These are phyloP conservation scores for Vanrija pseudolonga DNA, from an alignment of 1,284 basidiomycete species.

Conservation along the genomic window DNA sequence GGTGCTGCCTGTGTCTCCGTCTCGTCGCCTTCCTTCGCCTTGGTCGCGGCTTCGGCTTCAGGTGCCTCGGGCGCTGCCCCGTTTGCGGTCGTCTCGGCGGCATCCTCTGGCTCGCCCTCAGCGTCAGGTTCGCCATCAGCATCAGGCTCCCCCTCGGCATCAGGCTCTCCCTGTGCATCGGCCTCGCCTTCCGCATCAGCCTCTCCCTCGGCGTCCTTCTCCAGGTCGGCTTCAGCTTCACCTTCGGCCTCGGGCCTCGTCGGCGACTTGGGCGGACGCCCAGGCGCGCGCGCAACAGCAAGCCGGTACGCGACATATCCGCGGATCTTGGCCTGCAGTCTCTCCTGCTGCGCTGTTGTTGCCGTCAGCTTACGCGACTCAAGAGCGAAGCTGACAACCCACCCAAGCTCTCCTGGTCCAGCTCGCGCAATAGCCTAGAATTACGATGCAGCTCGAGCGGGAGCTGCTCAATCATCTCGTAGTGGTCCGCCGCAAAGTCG, in stretches of 20 bases:
- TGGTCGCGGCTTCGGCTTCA: background rate
- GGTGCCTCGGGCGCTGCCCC: no score
- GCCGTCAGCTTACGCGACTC: constrained; percentile 2
- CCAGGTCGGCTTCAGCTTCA: no score
- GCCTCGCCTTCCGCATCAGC: background rate
- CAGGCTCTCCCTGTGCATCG: no score
- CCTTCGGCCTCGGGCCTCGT: background rate
- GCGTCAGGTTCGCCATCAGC: background rate
- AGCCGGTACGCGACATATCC: constrained; percentile 31
- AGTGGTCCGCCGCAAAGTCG: constrained; percentile 69
- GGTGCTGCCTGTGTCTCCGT: background rate
- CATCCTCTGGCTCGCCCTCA: background rate
- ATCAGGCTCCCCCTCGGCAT: background rate
- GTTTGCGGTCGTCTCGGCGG: no score
- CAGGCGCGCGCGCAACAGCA: constrained; percentile 1
- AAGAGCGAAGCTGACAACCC: constrained; percentile 27
- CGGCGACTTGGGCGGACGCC: no score
- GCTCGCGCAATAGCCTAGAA: constrained; percentile 71
- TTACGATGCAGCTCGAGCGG: constrained; percentile 78
- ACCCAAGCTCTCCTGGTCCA: constrained; percentile 72
- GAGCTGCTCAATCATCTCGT: constrained; percentile 79
- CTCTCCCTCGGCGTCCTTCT: background rate
- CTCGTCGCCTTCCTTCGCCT: background rate
- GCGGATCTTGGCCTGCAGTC: constrained; percentile 35
- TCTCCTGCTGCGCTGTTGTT: constrained; percentile 33